Base-by-base conservation (phyloP, 2,329 filamentous ascomycete species). In the Mollisiaceae sp. region DNA sequence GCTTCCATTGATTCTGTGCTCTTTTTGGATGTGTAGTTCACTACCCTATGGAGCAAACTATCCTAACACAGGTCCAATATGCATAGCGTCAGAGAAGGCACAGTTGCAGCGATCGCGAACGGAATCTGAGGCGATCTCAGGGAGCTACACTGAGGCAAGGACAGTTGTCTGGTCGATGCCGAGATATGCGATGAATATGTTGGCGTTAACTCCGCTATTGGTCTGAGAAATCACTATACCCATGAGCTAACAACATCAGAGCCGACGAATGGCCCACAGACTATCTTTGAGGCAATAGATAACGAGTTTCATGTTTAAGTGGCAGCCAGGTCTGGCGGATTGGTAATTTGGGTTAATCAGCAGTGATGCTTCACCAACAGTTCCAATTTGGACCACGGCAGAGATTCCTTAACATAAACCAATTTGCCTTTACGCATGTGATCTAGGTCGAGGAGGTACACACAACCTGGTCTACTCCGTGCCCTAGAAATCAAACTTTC, bases 311-410 rank as follows among this genome's bases (percentile, higher is more conserved):
- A 54, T 61, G 35, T 45, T 27, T 62, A 27, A 59, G 59, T 12
- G 32, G 15, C 22, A 18, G 18, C 43, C 15, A 35, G n/a, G 15
- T 20, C 9, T 43, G 20, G 15, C n/a, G 61, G 24, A 41, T 20
- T n/a, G 43, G 45, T 20, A 24, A 8, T 75, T 79, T 68, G 73
- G 27, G 27, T 3, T 6, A 32, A 6, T 32, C 3, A 32, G 82
- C 80, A 89, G 82, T 38, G 92, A 81, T 36, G 90, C 89, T 52
- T 91, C 91, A 4, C 82, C 87, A 36, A 94, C 90, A 27, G 86
- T 91, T 27, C 91, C 91, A 72, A 93, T 87, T 77, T 93, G 91
- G 0, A 94, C 91, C 91, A 94, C 94, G 57, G 89, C 86, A 1
- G 90, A 90, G 63, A 94, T 90, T 85, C 88, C 78, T 91, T 88